Base-by-base conservation (phyloP, 2,329 filamentous ascomycete species). In the Alternaria rosae region DNA sequence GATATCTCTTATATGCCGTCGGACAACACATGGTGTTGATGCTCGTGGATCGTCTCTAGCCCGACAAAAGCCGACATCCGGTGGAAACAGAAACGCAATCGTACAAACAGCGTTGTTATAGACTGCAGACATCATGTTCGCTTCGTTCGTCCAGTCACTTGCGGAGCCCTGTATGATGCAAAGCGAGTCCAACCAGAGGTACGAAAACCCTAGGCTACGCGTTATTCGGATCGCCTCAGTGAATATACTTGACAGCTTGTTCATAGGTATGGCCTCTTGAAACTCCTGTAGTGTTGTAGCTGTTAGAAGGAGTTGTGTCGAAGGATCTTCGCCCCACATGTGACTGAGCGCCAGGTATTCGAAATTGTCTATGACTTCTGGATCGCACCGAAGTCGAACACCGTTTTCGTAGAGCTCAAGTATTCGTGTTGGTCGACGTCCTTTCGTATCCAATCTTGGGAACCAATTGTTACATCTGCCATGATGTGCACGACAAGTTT, bases 111-210 rank as follows among this genome's bases (percentile, higher is more conserved):
- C 54, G 38, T 70, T 70, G 0, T 62, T 62, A 30, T 70, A 68
- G 2, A 67, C 57, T 5, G 41, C 50, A 9, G 62, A 64, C 65
- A 70, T 70, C 3, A 45, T 21, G 4, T 6, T 6, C 2, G 65
- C 63, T 35, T 70, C 67, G 6, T 51, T 4, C 0, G 47, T 13
- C 67, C 65, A 70, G 30, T 70, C 63, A n/a, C 6, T 0, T 1
- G 21, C 2, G 0, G 65, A 68, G 10, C 64, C 59, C 57, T 72
- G 65, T 9, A 71, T 61, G 8, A 71, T 71, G 42, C 66, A 71
- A 1, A 72, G 53, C 0, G 66, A 69, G 23, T 73, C 70, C 3
- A 73, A 68, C 70, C 70, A 73, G 1, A 73, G 28, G 47, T 70
- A 72, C 6, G 45, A 9, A 55, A 66, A 53, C 3, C 64, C 64